These are phyloP conservation scores for Apophysomyces trapeziformis DNA, from an alignment of 371 early-diverging fungal species.

Conservation along the genomic window DNA sequence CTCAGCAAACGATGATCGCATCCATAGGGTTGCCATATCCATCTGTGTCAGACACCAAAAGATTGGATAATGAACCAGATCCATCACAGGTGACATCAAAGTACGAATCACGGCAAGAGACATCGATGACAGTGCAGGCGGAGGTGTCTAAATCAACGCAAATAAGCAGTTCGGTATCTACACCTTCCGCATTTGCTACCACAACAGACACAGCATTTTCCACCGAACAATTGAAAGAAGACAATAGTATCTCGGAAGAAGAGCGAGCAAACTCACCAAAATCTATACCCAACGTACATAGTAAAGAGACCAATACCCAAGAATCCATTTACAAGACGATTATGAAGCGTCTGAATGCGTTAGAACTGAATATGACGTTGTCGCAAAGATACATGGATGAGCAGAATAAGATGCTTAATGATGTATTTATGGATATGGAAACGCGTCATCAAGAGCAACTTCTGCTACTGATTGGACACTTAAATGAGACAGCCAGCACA, in stretches of 20 bases:
- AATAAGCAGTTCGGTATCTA: neutral
- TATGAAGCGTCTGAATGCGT: conserved; percentile 76
- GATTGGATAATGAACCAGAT: no score
- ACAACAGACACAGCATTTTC: conserved; percentile 8
- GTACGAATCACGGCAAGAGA: neutral
- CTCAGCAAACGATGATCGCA: neutral
- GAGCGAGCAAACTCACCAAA: conserved; percentile 25
- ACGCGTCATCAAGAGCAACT: conserved; percentile 63
- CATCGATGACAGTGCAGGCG: neutral
- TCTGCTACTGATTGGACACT: conserved; percentile 59
- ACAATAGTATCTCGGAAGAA: conserved; percentile 14
- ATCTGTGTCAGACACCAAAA: no score
- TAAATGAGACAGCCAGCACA: conserved; percentile 65
- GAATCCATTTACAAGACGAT: conserved; percentile 92
- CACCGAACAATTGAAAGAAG: neutral
- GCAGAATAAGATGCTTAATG: conserved; percentile 79
- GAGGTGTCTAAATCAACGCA: neutral
- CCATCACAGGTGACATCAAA: neutral
- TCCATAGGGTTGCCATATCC: no score
- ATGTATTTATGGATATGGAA: conserved; percentile 71
- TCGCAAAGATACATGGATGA: conserved; percentile 86
- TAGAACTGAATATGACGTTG: conserved; percentile 82
- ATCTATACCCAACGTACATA: conserved; percentile 4
- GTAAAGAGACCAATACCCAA: conserved; percentile 34
- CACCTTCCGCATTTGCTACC: neutral